Evolutionary conservation across 441 rosid genomes (phyloP).

Genomic region (Breynia disticha): DNA sequence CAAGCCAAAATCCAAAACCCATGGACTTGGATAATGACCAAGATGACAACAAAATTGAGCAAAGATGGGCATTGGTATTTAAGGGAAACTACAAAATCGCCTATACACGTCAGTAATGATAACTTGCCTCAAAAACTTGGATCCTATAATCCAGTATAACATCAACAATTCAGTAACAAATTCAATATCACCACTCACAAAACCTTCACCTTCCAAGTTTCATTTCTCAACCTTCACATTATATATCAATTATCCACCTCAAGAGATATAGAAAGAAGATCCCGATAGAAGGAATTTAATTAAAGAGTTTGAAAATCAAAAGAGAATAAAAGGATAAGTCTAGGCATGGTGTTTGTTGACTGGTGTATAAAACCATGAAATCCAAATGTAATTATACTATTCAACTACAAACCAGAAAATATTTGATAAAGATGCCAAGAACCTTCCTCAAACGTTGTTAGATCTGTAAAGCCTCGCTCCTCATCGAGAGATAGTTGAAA

Average conservation of each 20-base stretch:
- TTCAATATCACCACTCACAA: slow-evolving; percentile 10
- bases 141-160: slow-evolving; percentile 11
- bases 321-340: neutral
- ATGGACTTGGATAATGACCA: slow-evolving; percentile 17
- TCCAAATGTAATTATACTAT: slow-evolving; percentile 6
- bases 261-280: slow-evolving; percentile 11
- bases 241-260: slow-evolving; percentile 12
- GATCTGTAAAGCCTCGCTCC: slow-evolving; percentile 16
- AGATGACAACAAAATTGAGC: slow-evolving; percentile 9
- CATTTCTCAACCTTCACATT: slow-evolving; percentile 8
- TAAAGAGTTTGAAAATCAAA: neutral
- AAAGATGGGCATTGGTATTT: neutral
- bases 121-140: slow-evolving; percentile 13
- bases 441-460: slow-evolving; percentile 10
- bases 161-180: slow-evolving; percentile 4
- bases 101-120: slow-evolving; percentile 8
- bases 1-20: slow-evolving; percentile 18
- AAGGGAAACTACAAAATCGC: slow-evolving; percentile 1
- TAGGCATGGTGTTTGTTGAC: no score
- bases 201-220: slow-evolving; percentile 2
- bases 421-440: slow-evolving; percentile 10
- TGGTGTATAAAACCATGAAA: no score
- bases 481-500: slow-evolving; percentile 16
- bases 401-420: slow-evolving; percentile 11
- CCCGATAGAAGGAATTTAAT: slow-evolving; percentile 6